A percentile compares a stretch with the other conserved stretches of the same genome.
phyloP scores from a whole-genome alignment of 148 eudicot species.

The Rheum nobile region DNA sequence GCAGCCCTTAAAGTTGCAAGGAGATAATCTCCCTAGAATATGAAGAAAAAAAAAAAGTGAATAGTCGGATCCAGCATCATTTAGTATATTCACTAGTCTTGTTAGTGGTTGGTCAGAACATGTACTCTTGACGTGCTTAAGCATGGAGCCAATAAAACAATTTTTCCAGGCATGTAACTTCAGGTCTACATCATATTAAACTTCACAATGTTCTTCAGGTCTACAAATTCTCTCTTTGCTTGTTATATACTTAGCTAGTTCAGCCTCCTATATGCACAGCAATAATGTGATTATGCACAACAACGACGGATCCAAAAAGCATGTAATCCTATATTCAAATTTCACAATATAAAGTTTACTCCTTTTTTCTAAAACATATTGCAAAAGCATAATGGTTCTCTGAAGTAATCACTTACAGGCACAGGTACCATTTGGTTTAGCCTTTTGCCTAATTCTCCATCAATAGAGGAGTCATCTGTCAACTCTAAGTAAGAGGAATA shows the following conservation, averaged over 20 bases:
- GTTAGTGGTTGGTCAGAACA: not conserved
- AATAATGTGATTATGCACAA: not conserved
- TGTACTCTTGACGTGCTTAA: not conserved
- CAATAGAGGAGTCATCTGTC: slow-evolving; percentile 56
- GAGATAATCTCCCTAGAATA: not conserved
- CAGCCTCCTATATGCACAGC: not conserved
- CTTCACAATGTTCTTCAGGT: not conserved
- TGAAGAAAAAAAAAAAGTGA: too few species aligned
- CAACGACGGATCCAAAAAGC: not conserved
- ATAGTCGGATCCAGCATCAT: not conserved
- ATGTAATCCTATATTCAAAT: not conserved
- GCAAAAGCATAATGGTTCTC: not conserved
- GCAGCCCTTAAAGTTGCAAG: not conserved
- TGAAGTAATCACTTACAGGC: slow-evolving; percentile 52
- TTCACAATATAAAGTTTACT: not conserved
- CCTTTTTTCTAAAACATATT: not conserved
- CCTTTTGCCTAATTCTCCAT: slow-evolving; percentile 89
- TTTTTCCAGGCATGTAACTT: not conserved
- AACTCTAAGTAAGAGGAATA: slow-evolving; percentile 46
- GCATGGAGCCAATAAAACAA: not conserved
- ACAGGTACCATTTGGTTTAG: slow-evolving; percentile 57
- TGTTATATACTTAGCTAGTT: not conserved
- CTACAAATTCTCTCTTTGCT: not conserved
- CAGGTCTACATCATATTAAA: not conserved
- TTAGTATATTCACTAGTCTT: not conserved